Base-by-base conservation (phyloP, 202 grass and related monocot genomes). In the Dendrocalamus latiflorus region DNA sequence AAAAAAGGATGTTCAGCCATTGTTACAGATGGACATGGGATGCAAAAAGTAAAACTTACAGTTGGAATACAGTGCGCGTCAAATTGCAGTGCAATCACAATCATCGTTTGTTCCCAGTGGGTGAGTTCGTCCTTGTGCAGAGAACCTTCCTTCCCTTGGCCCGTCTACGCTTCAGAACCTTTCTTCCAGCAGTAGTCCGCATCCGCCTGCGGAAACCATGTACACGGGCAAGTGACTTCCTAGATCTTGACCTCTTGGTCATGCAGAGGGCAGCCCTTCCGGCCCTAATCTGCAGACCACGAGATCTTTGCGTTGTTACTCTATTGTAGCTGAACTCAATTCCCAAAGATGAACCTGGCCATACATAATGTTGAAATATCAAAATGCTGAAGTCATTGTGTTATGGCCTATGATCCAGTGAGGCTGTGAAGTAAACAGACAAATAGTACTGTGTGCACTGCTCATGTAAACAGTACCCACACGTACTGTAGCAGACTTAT, bases 121-220 rank as follows among this genome's bases (percentile, higher is more conserved):
- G 84, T 42, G 93, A 88, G 77, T 98, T 89, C 22, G 90, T 78
- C 74, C 78, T 98, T 79, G 95, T 92, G 86, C 95, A 98, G 22
- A 98, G 92, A 87, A 92, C 72, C 84, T 89, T 95, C 78, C 96
- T 93, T 84, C 96, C 96, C 83, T 89, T 99, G 47, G 55, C 85
- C 26, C 91, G 93, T 57, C 93, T 94, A 41, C 93, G 89, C 74
- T 87, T 90, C 70, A 99, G 73, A 18, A 95, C 81, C 65, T 76
- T 88, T 77, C 93, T 90, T 62, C 93, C 96, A 1, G 80, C 49
- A 22, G 96, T 83, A 56, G 83, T 92, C n/a, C 85, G 75, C 89
- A 92, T 90, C 81, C 96, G 79, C 80, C 84, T 87, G 21, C 85
- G 89, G 81, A 99, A 99, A 60, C 96, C 96, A 72, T 99, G 93